phyloP scores from a whole-genome alignment of 2,329 filamentous ascomycete genomes.

The Ophiosphaerella herpotricha region DNA sequence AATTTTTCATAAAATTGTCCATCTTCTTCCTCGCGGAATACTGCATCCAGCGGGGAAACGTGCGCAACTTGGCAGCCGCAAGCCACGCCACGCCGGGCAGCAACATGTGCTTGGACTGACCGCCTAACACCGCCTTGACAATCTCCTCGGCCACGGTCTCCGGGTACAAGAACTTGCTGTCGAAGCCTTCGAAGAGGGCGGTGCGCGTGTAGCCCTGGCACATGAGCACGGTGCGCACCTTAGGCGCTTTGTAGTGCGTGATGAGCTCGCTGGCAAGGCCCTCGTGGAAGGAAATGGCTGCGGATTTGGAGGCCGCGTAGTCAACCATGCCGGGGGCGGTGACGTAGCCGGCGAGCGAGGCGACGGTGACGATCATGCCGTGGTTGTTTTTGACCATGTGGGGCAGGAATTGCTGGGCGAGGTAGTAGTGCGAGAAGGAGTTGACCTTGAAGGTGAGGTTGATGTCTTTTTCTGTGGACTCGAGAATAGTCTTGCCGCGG shows the following conservation, averaged over 20 bases:
- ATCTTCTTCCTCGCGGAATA: constrained; percentile 54
- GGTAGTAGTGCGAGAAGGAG: constrained; percentile 68
- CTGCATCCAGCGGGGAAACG: constrained; percentile 67
- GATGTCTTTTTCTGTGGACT: constrained; percentile 61
- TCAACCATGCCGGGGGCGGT: constrained; percentile 68
- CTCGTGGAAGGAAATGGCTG: constrained; percentile 70
- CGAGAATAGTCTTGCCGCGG: constrained; percentile 65
- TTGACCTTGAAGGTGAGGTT: constrained; percentile 75
- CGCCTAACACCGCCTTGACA: constrained; percentile 63
- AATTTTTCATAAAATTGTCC: constrained; percentile 40
- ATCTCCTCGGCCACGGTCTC: constrained; percentile 69
- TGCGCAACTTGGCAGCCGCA: constrained; percentile 48
- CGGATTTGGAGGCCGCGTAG: constrained; percentile 70
- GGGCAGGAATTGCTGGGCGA: constrained; percentile 70
- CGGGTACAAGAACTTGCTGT: constrained; percentile 59
- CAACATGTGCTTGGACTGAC: constrained; percentile 62
- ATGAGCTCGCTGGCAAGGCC: constrained; percentile 50
- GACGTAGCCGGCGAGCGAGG: constrained; percentile 66
- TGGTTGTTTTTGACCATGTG: constrained; percentile 67
- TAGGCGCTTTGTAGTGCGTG: constrained; percentile 64
- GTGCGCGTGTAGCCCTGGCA: constrained; percentile 68
- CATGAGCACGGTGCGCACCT: constrained; percentile 68
- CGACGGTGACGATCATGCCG: constrained; percentile 74
- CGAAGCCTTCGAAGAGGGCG: constrained; percentile 63
- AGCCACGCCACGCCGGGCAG: constrained; percentile 53